Percentiles rank a stretch among this genome's conserved stretches.
Evolutionary conservation across 768 basidiomycete species (phyloP).

Genomic region (Suillus bovinus): DNA sequence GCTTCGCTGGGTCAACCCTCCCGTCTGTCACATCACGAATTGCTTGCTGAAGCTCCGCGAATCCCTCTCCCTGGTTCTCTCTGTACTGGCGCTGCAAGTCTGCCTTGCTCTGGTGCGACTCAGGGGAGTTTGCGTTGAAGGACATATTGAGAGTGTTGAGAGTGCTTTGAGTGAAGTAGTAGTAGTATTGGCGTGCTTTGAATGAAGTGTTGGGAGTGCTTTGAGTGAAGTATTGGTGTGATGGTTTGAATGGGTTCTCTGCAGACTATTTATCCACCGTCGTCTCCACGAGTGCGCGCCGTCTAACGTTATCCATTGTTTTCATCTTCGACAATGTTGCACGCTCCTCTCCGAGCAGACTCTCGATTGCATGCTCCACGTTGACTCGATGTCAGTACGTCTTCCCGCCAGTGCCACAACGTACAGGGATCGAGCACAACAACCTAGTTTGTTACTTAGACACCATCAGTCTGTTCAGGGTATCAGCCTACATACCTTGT

Average conservation of each 20-base stretch:
- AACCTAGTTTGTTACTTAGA: background rate
- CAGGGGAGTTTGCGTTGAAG: background rate
- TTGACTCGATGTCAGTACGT: background rate
- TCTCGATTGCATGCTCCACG: background rate
- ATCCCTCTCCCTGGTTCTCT: conserved; percentile 3
- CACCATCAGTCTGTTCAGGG: background rate
- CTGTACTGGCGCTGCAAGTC: background rate
- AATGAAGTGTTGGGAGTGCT: no score
- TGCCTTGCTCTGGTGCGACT: background rate
- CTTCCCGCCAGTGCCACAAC: background rate
- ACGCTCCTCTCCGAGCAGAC: no score
- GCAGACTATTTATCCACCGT: conserved; percentile 3
- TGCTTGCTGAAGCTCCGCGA: background rate
- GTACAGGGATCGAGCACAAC: background rate
- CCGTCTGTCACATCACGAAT: conserved; percentile 17
- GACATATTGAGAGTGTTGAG: background rate
- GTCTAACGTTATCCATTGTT: background rate
- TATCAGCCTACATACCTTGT: background rate
- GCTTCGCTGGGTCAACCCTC: conserved; percentile 13
- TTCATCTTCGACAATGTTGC: background rate
- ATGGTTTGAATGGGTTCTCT: no score
- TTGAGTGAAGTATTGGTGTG: no score
- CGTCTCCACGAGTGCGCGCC: background rate
- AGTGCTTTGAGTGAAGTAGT: background rate
- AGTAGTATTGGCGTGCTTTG: no score